Evolutionary conservation across 495 filamentous ascomycete genomes (phyloP).

Genomic region (Talaromyces nanjingensis): DNA sequence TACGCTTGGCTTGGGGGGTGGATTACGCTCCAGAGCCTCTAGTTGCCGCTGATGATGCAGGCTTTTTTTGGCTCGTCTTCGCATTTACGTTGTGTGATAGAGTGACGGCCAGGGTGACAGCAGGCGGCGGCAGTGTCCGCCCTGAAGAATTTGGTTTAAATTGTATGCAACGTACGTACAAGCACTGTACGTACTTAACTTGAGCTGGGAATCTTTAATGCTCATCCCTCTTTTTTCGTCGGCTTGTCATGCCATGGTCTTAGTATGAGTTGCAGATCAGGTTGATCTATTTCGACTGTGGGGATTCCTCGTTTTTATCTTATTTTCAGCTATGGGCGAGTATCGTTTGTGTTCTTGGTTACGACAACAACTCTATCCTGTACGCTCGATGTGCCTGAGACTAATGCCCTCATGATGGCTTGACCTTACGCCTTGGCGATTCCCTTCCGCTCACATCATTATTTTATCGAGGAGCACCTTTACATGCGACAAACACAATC

Average conservation of each 20-base stretch:
- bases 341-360: background rate
- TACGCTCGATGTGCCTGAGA: background rate
- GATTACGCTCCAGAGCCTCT: background rate
- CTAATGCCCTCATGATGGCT: background rate
- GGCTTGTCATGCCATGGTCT: background rate
- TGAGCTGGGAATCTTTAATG: background rate
- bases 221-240: background rate
- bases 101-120: background rate
- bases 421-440: background rate
- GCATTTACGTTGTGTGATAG: background rate
- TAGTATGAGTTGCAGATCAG: background rate
- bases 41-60: background rate
- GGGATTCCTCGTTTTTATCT: background rate
- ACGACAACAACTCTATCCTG: background rate
- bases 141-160: background rate
- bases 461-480: background rate
- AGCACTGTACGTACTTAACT: background rate
- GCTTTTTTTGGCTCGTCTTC: background rate
- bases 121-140: background rate
- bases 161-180: background rate
- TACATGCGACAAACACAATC: background rate
- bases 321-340: background rate
- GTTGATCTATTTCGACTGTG: background rate
- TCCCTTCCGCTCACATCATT: too few species aligned
- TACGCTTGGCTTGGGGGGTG: background rate